Conservation (phyloP, 441 rosid species). For the Corymbia citriodora region DNA sequence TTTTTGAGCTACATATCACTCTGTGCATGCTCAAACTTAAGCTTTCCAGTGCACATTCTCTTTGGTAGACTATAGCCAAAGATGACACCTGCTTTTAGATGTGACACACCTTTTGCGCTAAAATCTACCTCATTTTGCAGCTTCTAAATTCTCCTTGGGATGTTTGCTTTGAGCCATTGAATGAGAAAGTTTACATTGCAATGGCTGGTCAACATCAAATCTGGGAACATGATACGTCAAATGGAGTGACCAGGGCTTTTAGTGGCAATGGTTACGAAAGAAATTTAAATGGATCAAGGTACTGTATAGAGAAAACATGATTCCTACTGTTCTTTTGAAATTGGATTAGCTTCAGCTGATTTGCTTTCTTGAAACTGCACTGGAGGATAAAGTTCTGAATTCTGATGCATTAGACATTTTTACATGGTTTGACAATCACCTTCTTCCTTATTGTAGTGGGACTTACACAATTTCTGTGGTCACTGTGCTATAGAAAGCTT, state of each 20-base stretch:
- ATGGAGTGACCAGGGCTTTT: slow-evolving; percentile 68
- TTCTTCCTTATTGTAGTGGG: not conserved
- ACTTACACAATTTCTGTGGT: not conserved
- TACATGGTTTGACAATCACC: not conserved
- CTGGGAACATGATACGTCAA: slow-evolving; percentile 71
- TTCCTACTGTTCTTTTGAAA: not conserved
- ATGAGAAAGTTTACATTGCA: slow-evolving; percentile 80
- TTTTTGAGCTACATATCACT: not conserved
- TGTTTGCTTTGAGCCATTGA: slow-evolving; percentile 67
- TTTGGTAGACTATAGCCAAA: not conserved
- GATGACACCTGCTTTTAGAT: not conserved
- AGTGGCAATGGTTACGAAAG: slow-evolving; percentile 96
- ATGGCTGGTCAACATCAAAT: slow-evolving; percentile 99
- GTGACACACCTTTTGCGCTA: not conserved
- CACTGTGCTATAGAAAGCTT: not conserved
- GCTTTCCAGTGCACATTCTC: not conserved
- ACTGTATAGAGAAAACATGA: not conserved
- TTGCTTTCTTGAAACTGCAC: not conserved
- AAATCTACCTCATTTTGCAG: slow-evolving; percentile 29
- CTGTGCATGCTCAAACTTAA: not conserved
- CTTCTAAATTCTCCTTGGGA: slow-evolving; percentile 99
- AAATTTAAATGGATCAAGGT: slow-evolving; percentile 94
- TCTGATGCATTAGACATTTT: not conserved
- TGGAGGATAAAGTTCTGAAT: not conserved
- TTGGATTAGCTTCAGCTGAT: not conserved